Conservation (phyloP, 805 yeast genomes). For the Spathaspora gorwiae region DNA sequence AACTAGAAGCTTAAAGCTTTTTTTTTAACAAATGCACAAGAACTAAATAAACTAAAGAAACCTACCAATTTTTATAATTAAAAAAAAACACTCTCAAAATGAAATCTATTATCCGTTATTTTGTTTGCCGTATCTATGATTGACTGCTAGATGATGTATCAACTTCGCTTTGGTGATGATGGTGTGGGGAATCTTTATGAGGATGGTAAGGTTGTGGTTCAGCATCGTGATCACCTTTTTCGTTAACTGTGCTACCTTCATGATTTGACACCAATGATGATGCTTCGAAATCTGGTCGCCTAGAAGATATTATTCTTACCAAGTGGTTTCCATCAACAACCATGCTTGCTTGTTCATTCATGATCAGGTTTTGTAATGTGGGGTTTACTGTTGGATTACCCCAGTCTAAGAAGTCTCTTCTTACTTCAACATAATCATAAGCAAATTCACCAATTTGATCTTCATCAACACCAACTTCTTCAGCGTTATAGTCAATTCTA, state of each 20-base stretch:
- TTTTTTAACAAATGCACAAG: no score
- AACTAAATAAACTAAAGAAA: no score
- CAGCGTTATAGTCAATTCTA: constrained; percentile 80
- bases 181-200: neutral
- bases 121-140: neutral
- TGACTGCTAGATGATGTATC: neutral
- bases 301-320: neutral
- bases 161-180: neutral
- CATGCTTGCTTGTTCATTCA: constrained; percentile 1
- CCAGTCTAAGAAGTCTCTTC: constrained; percentile 79
- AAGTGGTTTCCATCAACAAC: neutral
- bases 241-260: neutral
- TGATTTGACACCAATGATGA: neutral
- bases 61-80: neutral
- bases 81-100: neutral
- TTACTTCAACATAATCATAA: constrained; percentile 95
- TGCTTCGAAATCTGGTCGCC: neutral
- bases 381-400: constrained; percentile 24
- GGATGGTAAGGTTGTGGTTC: neutral
- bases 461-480: constrained; percentile 87
- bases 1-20: no score
- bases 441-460: constrained; percentile 98
- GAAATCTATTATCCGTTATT: neutral
- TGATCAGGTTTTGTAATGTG: constrained; percentile 7
- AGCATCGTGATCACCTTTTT: neutral